Conservation (phyloP, 2,329 filamentous ascomycete genomes). For the Cordyceps cateniannulata region DNA sequence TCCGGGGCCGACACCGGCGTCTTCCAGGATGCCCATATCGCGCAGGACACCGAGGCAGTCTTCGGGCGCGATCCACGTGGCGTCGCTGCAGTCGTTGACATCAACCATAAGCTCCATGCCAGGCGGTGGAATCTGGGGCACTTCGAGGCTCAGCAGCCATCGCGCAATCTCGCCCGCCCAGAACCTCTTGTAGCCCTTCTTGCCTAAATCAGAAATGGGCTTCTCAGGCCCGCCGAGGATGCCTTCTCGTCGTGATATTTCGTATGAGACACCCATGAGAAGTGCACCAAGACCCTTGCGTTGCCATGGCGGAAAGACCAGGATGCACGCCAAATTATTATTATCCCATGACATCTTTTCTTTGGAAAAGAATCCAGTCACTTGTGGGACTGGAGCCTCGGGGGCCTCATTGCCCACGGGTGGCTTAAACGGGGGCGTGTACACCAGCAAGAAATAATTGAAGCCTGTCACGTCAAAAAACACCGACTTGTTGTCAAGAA, state of each 20-base stretch:
- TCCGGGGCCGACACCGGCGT: constrained; percentile 43
- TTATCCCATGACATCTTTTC: constrained; percentile 99
- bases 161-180: constrained; percentile 81
- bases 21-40: constrained; percentile 68
- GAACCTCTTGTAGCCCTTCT: constrained; percentile 74
- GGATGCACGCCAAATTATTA: constrained; percentile 94
- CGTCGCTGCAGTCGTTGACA: constrained; percentile 64
- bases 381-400: constrained; percentile 27
- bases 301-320: constrained; percentile 94
- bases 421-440: constrained; percentile 43
- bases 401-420: constrained; percentile 11
- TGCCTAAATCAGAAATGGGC: constrained; percentile 79
- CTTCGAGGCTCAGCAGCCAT: constrained; percentile 47
- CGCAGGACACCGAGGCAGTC: constrained; percentile 74
- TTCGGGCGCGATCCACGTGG: constrained; percentile 78
- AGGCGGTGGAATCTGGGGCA: constrained; percentile 26
- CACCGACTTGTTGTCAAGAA: constrained; percentile 96
- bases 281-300: constrained; percentile 80
- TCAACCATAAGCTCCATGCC: constrained; percentile 48
- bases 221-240: constrained; percentile 89
- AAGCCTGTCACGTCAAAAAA: constrained; percentile 96
- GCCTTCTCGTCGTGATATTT: constrained; percentile 76
- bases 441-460: constrained; percentile 87
- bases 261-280: constrained; percentile 90
- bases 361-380: constrained; percentile 97